Evolutionary conservation across 176 grass and related monocot species (phyloP), one percentile per base, ranked within the genome.

Genomic region (Oryza rufipogon): DNA sequence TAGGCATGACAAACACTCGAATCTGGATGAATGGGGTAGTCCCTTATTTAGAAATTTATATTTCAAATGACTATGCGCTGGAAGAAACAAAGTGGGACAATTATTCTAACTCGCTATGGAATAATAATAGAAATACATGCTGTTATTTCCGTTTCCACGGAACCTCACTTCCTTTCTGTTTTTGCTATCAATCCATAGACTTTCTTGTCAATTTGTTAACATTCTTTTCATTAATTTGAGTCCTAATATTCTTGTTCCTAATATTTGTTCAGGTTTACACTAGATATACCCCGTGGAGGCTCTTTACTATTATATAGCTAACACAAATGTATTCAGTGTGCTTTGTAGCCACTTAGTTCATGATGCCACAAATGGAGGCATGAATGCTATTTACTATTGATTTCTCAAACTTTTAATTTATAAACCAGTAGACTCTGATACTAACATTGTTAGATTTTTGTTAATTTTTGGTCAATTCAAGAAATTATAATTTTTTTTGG

Each of bases 341-440:
- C 41, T 66, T 81, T 32, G 12, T 71, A 41, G 48, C 28, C 70
- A 58, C 49, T 71, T 28, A 25, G 58, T 83, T 83, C 25, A 49
- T 58, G 41, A 74, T 65, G 30, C 30, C 30, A 32, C 30, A 30
- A 30, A 30, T 30, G 68, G 15, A 73, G 39, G 19, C 84, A 81
- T 52, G 26, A 71, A 28, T 79, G 19, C 83, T 85, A 25, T 47
- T 46, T 71, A 69, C 34, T 14, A 68, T 58, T 76, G 49, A 11
- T 61, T 9, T 67, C 70, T 61, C 17, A 63, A 78, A 26, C 26
- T 16, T 80, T 79, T 72, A 65, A 49, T 79, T 63, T 79, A 45
- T 58, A 73, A 66, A 86, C 38, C 73, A 36, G 17, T 44, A 73
- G 44, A 51, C 80, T 26, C 20, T 66, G 13, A 69, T 81, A 56